phyloP scores from a whole-genome alignment of 257 asterid genomes.

The Handroanthus guayacan region DNA sequence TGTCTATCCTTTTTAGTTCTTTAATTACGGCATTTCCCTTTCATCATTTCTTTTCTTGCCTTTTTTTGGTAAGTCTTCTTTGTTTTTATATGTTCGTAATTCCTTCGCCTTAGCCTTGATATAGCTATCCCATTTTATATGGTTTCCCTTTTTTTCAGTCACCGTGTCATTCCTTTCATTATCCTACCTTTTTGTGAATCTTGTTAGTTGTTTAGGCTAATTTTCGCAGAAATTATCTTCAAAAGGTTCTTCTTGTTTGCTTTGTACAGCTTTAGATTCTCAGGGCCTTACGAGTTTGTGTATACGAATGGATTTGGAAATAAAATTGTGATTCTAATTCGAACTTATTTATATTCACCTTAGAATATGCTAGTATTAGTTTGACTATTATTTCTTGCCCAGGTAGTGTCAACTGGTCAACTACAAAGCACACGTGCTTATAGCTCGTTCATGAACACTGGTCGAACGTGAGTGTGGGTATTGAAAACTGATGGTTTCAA shows the following conservation, averaged over 20 bases:
- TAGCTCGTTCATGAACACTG: slow-evolving; percentile 18
- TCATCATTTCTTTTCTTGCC: slow-evolving; percentile 32
- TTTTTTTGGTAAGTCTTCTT: slow-evolving; percentile 35
- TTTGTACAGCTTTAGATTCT: slow-evolving; percentile 63
- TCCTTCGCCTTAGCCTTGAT: slow-evolving; percentile 57
- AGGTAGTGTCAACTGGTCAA: slow-evolving; percentile 25
- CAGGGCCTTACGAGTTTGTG: slow-evolving; percentile 32
- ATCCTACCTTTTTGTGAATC: slow-evolving; percentile 35
- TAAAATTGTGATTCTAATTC: slow-evolving; percentile 36
- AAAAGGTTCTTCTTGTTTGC: slow-evolving; percentile 50
- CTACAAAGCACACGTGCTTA: slow-evolving; percentile 18
- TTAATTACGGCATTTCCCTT: slow-evolving; percentile 46
- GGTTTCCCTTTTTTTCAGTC: slow-evolving; percentile 49
- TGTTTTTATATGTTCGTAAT: slow-evolving; percentile 54
- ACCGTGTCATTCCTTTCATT: slow-evolving; percentile 40
- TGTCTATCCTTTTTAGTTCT: slow-evolving; percentile 60
- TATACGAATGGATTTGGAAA: slow-evolving; percentile 42
- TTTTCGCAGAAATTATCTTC: slow-evolving; percentile 50
- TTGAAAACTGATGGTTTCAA: slow-evolving; percentile 14
- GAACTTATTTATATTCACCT: slow-evolving; percentile 23
- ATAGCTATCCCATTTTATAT: slow-evolving; percentile 50
- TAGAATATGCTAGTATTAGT: slow-evolving; percentile 18
- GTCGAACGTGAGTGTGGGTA: slow-evolving; percentile 7
- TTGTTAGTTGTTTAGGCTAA: slow-evolving; percentile 59
- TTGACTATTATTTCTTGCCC: slow-evolving; percentile 19